Conservation (phyloP, 2,329 filamentous ascomycete genomes). For the Neofusicoccum kwambonambiense region DNA sequence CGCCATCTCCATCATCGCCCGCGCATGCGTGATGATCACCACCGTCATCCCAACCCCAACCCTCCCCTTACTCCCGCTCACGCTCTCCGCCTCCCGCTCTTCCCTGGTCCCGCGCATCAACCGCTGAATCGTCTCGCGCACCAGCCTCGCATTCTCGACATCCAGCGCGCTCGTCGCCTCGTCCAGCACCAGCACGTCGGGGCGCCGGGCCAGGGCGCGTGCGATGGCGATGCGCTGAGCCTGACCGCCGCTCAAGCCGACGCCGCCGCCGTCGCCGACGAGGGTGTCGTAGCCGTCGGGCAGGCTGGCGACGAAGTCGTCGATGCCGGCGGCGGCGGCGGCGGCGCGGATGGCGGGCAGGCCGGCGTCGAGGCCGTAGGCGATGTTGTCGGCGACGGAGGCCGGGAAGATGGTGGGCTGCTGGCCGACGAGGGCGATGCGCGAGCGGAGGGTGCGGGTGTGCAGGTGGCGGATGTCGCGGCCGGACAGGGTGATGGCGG, state of each 20-base stretch:
- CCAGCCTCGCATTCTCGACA: conserved; percentile 60
- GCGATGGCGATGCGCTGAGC: conserved; percentile 80
- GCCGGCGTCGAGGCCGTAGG: conserved; percentile 67
- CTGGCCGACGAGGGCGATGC: conserved; percentile 69
- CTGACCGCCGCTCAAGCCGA: conserved; percentile 75
- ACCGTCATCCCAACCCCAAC: conserved; percentile 58
- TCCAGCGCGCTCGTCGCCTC: conserved; percentile 86
- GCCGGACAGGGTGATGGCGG: conserved; percentile 56
- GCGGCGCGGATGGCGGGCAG: conserved; percentile 53
- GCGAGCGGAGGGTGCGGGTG: conserved; percentile 58
- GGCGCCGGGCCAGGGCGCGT: conserved; percentile 69
- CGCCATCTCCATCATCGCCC: conserved; percentile 82
- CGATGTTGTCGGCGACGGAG: conserved; percentile 76
- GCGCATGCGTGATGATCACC: conserved; percentile 77
- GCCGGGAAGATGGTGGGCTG: conserved; percentile 74
- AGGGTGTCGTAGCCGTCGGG: conserved; percentile 69
- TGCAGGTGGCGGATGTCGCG: conserved; percentile 60
- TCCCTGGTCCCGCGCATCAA: conserved; percentile 44
- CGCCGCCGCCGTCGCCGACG: conserved; percentile 70
- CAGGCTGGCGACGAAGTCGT: conserved; percentile 73
- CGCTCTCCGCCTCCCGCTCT: neutral
- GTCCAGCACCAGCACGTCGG: conserved; percentile 75
- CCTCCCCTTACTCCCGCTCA: neutral
- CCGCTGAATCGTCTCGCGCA: conserved; percentile 61
- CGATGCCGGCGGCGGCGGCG: conserved; percentile 62